Evolutionary conservation across 306 rosid species (phyloP).

Genomic region (Sindora glabra): DNA sequence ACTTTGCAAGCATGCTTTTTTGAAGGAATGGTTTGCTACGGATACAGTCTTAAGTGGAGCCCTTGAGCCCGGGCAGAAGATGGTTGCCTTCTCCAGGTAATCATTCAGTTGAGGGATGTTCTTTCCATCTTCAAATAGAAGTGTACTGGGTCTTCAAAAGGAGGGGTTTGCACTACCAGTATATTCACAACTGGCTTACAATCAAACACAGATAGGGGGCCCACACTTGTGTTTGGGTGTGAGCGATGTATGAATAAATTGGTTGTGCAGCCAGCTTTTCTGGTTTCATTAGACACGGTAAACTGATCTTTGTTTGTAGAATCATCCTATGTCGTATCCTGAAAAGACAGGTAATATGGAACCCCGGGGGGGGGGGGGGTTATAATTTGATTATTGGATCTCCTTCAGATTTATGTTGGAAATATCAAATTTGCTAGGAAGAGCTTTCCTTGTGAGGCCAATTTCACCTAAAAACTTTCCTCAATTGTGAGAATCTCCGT

Average conservation of each 20-base stretch:
- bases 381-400: background rate
- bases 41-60: conserved; percentile 10
- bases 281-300: conserved; percentile 1
- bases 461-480: background rate
- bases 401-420: background rate
- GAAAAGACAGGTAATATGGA: background rate
- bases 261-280: background rate
- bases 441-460: background rate
- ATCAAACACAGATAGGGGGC: no score
- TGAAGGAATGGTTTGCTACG: conserved; percentile 21
- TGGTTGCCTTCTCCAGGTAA: conserved; percentile 30
- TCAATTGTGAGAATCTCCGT: background rate
- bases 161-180: no score
- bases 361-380: background rate
- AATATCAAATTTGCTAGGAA: background rate
- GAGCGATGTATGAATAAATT: conserved; percentile 3
- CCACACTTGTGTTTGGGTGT: no score
- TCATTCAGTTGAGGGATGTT: no score
- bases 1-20: conserved; percentile 5
- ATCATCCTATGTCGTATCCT: background rate
- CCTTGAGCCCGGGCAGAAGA: conserved; percentile 12
- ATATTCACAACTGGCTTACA: no score
- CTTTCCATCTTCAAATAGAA: no score
- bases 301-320: background rate
- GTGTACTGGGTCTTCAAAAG: no score